Conservation (phyloP, 1,139 yeast genomes). For the Debaryomyces singareniensis region DNA sequence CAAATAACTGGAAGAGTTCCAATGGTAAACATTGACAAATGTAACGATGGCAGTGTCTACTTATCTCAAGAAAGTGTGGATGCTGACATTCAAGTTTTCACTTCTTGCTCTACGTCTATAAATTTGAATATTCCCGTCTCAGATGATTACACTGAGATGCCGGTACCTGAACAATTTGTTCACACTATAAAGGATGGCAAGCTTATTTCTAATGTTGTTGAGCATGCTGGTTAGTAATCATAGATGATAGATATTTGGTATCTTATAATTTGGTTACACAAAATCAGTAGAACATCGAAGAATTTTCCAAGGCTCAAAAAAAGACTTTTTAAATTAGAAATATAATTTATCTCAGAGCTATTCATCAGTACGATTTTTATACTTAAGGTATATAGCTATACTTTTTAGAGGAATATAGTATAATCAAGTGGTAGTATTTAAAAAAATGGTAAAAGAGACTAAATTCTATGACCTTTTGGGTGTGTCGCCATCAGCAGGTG, state of each 20-base stretch:
- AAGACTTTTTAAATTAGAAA: constrained; percentile 2
- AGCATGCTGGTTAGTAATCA: constrained; percentile 35
- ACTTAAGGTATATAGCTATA: neutral
- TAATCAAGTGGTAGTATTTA: neutral
- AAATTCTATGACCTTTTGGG: constrained; percentile 82
- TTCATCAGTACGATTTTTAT: neutral
- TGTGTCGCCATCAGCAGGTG: constrained; percentile 72
- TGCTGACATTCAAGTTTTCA: constrained; percentile 60
- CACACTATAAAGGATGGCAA: constrained; percentile 44
- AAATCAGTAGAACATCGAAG: constrained; percentile 6
- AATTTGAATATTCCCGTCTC: constrained; percentile 73
- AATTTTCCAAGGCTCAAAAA: constrained; percentile 6
- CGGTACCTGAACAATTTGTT: constrained; percentile 85
- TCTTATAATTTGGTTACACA: constrained; percentile 3
- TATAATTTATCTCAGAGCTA: neutral
- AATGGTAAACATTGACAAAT: constrained; percentile 78
- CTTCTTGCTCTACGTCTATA: constrained; percentile 79
- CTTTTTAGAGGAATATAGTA: too few relatives aligned
- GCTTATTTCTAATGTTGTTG: constrained; percentile 38
- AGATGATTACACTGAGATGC: constrained; percentile 61
- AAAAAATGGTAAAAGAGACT: constrained; percentile 82
- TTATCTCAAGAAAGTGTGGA: constrained; percentile 64
- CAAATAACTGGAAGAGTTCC: constrained; percentile 81
- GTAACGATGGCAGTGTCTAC: constrained; percentile 80
- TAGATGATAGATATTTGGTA: neutral